Evolutionary conservation across 176 grass and related monocot genomes (phyloP), one percentile per base, ranked within the genome.

Genomic region (Hsuehochloa calcarea): DNA sequence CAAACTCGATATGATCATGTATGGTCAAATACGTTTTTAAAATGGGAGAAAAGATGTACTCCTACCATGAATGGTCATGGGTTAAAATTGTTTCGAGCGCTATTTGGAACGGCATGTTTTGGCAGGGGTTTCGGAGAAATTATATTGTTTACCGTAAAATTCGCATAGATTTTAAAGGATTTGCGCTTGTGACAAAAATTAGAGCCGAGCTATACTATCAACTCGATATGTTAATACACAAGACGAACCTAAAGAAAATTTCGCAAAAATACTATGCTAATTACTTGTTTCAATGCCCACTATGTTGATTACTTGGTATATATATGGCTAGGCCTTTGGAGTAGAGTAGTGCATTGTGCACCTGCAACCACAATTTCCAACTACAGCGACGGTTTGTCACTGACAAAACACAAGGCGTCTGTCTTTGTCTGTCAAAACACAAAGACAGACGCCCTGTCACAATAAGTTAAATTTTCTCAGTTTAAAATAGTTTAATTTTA

Each of bases 391-490:
- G 3, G 55, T 65, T 6, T 52, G 67, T 80, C 66, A 52, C 77
- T 65, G 74, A 69, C n/a, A 62, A 35, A 83, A 60, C 66, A 79
- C 25, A 66, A 45, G 35, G 83, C 71, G 82, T 89, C 77, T 77
- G 22, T 23, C 23, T n/a, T 25, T 29, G 61, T 51, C 40, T 70
- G 51, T 41, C n/a, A n/a, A n/a, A n/a, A n/a, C n/a, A n/a, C n/a
- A n/a, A n/a, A n/a, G n/a, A n/a, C n/a, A n/a, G n/a, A n/a, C n/a
- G n/a, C n/a, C n/a, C n/a, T n/a, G n/a, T n/a, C n/a, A n/a, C n/a
- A n/a, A n/a, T n/a, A n/a, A n/a, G n/a, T n/a, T n/a, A n/a, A n/a
- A n/a, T n/a, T n/a, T n/a, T n/a, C n/a, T n/a, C n/a, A n/a, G n/a
- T n/a, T n/a, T n/a, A n/a, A n/a, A n/a, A n/a, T n/a, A n/a, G n/a